Evolutionary conservation across 83 land plant genomes (phyloP), one percentile per base, ranked within the genome.

Genomic region (Diphasiastrum complanatum): DNA sequence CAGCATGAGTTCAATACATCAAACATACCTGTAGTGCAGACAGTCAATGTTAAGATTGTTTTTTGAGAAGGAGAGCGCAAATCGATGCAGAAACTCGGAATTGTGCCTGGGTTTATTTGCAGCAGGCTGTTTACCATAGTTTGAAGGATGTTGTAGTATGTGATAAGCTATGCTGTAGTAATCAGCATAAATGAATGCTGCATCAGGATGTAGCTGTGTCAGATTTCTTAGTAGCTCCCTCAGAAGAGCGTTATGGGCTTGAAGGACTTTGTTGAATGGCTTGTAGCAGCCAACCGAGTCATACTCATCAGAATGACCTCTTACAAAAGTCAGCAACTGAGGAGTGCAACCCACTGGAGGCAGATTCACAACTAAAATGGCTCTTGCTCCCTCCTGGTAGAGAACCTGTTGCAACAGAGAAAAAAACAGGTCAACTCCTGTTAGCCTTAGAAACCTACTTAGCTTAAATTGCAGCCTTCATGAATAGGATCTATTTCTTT

Each of bases 311-410:
- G 52, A 19, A 11, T 20, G 12, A 10, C 20, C 22, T 14, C 19
- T 6, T 5, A 49, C 20, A 20, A 49, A 49, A 20, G 52, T 11
- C 5, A 49, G 52, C 20, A 49, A 19, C 52, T 49, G 18, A 14
- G 52, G 52, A 8, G 52, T 49, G 52, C 52, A 49, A 49, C 52
- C 52, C 6, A 20, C 52, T 11, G 52, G 52, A 49, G 52, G 52
- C 22, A 49, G 18, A 20, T 49, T 49, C 8, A 49, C 52, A 5
- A 49, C 22, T 14, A 49, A 19, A 11, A 49, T 14, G 22, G 12
- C 22, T 20, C 52, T 49, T 14, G 52, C 52, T 19, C 20, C 12
- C 19, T 49, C 52, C 10, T 14, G 6, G 22, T 49, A 49, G 20
- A 49, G 52, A 49, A 10, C 52, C 52, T 49, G 52, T 14, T 10